Percentiles rank a stretch among this genome's conserved stretches.
These are phyloP conservation scores for Galerina sulciceps DNA, from an alignment of 768 basidiomycete genomes.

Conservation along the genomic window DNA sequence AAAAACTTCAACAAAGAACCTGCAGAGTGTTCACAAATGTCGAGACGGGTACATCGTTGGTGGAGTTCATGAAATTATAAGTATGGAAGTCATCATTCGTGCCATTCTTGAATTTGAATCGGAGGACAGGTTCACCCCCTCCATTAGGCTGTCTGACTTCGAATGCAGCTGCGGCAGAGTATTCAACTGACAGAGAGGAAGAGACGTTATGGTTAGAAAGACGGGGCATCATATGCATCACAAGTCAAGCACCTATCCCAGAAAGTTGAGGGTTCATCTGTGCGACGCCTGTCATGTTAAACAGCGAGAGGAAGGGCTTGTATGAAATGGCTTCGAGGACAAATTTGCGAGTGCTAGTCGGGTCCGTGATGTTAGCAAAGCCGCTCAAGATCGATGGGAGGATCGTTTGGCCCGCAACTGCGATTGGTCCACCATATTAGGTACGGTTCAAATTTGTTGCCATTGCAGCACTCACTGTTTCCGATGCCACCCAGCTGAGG, in stretches of 20 bases:
- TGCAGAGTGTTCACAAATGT: conserved; percentile 47
- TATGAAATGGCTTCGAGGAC: conserved; percentile 67
- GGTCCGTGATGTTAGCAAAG: conserved; percentile 53
- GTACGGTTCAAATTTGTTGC: neutral
- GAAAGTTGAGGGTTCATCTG: conserved; percentile 56
- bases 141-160: conserved; percentile 58
- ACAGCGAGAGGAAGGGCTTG: conserved; percentile 78
- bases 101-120: conserved; percentile 76
- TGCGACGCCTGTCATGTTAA: conserved; percentile 73
- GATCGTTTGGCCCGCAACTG: conserved; percentile 74
- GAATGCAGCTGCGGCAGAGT: conserved; percentile 58
- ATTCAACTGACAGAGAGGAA: conserved; percentile 51
- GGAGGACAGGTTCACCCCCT: conserved; percentile 53
- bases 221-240: neutral
- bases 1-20: conserved; percentile 22
- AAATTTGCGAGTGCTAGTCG: conserved; percentile 57
- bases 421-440: neutral
- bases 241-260: conserved; percentile 51
- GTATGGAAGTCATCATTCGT: conserved; percentile 52
- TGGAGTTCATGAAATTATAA: conserved; percentile 48
- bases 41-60: conserved; percentile 55
- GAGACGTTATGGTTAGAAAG: neutral
- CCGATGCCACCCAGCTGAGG: conserved; percentile 57
- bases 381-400: conserved; percentile 62
- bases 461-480: conserved; percentile 51